These are phyloP conservation scores for Xylariaceae sp. DNA, from an alignment of 2,329 filamentous ascomycete genomes.

Conservation along the genomic window DNA sequence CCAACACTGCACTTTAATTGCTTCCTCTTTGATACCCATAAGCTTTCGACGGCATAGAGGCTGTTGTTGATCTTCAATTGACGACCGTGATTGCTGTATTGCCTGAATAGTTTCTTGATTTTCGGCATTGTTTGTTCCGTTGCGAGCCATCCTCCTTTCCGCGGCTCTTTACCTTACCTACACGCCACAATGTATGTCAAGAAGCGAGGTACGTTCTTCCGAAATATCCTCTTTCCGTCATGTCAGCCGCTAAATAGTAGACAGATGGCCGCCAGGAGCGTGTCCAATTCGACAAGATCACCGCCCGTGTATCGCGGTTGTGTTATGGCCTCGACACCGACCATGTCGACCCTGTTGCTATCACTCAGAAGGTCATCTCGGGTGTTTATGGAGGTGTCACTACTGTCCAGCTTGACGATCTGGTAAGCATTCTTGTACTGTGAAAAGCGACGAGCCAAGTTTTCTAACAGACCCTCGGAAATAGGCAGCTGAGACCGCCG, in stretches of 20 bases:
- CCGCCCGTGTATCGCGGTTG: slow-evolving; percentile 93
- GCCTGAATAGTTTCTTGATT: neutral
- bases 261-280: slow-evolving; percentile 98
- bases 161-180: slow-evolving; percentile 31
- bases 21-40: slow-evolving; percentile 26
- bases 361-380: slow-evolving; percentile 99
- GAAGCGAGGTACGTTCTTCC: slow-evolving; percentile 62
- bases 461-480: slow-evolving; percentile 29
- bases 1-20: neutral
- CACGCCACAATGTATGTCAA: slow-evolving; percentile 64
- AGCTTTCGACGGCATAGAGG: slow-evolving; percentile 7
- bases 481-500: slow-evolving; percentile 96
- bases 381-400: slow-evolving; percentile 99
- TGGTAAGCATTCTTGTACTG: slow-evolving; percentile 68
- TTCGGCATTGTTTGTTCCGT: slow-evolving; percentile 10
- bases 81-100: neutral
- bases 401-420: slow-evolving; percentile 93
- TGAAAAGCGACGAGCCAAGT: slow-evolving; percentile 5
- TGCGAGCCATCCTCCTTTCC: slow-evolving; percentile 28
- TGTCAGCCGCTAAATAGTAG: slow-evolving; percentile 25
- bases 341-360: slow-evolving; percentile 96
- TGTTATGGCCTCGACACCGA: slow-evolving; percentile 96
- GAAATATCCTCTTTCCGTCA: neutral
- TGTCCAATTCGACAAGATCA: slow-evolving; percentile 99
- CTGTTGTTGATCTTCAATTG: neutral